These are phyloP conservation scores for Pseudocercospora musae DNA, from an alignment of 2,329 filamentous ascomycete genomes.

Conservation along the genomic window DNA sequence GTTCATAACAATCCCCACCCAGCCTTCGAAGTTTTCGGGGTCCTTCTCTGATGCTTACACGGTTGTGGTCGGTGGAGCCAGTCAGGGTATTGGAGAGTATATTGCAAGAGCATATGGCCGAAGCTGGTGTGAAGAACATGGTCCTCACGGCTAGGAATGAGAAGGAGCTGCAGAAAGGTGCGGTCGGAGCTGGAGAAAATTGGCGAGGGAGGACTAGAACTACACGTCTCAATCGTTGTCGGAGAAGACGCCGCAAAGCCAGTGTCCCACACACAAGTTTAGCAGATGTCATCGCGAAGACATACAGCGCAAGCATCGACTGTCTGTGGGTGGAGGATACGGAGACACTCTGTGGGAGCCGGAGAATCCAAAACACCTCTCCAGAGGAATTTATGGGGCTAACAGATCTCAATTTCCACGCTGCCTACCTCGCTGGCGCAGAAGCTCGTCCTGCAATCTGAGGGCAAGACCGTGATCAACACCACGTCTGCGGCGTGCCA, in stretches of 20 bases:
- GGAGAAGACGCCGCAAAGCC: conserved; percentile 2
- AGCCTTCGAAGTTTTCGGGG: conserved; percentile 1
- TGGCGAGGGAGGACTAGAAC: not conserved
- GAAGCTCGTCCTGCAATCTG: not conserved
- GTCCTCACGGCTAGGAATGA: conserved; percentile 10
- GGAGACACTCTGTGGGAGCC: not conserved
- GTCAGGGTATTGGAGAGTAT: conserved; percentile 13
- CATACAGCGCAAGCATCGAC: conserved; percentile 7
- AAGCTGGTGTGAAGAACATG: conserved; percentile 8
- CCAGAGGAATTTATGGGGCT: not conserved
- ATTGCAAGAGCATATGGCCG: conserved; percentile 12
- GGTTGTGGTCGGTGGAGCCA: conserved; percentile 10
- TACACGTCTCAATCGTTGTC: not conserved
- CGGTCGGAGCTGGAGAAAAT: not conserved
- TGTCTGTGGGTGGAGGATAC: conserved; percentile 3
- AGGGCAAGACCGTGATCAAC: conserved; percentile 10
- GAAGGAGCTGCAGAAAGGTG: not conserved
- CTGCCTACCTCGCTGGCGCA: not conserved
- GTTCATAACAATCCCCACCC: conserved; percentile 3
- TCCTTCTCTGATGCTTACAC: conserved; percentile 9
- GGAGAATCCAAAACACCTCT: not conserved
- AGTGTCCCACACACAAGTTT: not conserved
- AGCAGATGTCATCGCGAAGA: conserved; percentile 3
- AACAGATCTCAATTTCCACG: not conserved
- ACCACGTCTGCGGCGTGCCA: conserved; percentile 10